Evolutionary conservation across 2,329 filamentous ascomycete species (phyloP), one percentile per base, ranked within the genome.

Genomic region (Penicillium sp.): DNA sequence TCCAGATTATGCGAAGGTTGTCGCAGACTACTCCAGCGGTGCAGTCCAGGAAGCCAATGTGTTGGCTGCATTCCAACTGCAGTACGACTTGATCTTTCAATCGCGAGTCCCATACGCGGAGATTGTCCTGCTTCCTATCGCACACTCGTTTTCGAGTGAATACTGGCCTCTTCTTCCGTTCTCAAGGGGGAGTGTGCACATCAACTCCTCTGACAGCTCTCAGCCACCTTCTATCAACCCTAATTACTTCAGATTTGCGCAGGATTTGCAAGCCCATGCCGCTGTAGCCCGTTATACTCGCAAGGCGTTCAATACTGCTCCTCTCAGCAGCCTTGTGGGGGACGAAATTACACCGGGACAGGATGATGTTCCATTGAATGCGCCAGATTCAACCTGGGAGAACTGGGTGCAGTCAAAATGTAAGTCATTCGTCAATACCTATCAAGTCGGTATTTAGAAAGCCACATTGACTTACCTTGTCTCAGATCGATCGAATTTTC

Each of bases 101-200:
- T 54, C 56, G 1, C 50, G 60, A 27, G 61, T 65, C 9, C 66
- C 66, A 3, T 62, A 59, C 23, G 59, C 64, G 2, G 66, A 69
- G 32, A 59, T 69, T 13, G 58, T 69, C 8, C 54, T 61, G 9
- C 42, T 60, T 10, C 64, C 66, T 0, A 58, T 63, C 2, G 55
- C 46, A 1, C 36, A 53, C 2, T 47, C 57, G 0, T 61, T 62
- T n/a, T 46, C 52, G 7, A 46, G 36, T 6, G 64, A 67, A 38
- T 69, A 64, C 51, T 69, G 66, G 66, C 42, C 61, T 23, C 58
- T 68, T 10, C 61, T 67, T 7, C 65, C 66, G 4, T 67, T 68
- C 39, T 63, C 64, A 7, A 55, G 65, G 29, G 66, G 66, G 5
- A 64, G 56, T 40, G 50, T 68, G 11, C 65, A 68, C 42, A 67